Percentiles rank a stretch among this genome's conserved stretches.
These are phyloP conservation scores for Trypanosoma caninum DNA, from an alignment of 208 protist genomes.

Conservation along the genomic window DNA sequence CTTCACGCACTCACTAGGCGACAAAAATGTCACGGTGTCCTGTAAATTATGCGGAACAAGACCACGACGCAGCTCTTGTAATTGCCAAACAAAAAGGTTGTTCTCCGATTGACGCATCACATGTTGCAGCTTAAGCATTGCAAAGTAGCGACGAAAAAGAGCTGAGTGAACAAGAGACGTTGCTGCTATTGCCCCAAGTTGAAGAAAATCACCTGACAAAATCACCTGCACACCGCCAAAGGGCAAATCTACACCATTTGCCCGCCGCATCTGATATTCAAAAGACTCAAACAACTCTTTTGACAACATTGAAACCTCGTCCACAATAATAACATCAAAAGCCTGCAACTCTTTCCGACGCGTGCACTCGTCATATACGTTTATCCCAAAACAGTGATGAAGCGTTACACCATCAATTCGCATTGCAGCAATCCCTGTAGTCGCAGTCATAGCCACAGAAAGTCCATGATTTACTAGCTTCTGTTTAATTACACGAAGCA, in stretches of 20 bases:
- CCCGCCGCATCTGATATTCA: constrained; percentile 67
- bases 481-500: constrained; percentile 78
- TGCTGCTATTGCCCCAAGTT: constrained; percentile 75
- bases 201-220: constrained; percentile 90
- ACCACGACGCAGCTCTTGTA: constrained; percentile 72
- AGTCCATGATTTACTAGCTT: constrained; percentile 54
- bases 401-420: constrained; percentile 84
- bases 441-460: constrained; percentile 78
- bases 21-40: constrained; percentile 57
- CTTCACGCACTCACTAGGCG: constrained; percentile 8
- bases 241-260: constrained; percentile 72
- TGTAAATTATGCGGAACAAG: constrained; percentile 53
- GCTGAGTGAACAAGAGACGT: constrained; percentile 58
- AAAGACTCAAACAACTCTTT: constrained; percentile 78
- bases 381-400: constrained; percentile 88
- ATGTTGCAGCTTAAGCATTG: constrained; percentile 71
- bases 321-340: constrained; percentile 91
- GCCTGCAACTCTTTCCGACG: constrained; percentile 53
- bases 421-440: constrained; percentile 74
- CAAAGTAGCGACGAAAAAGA: constrained; percentile 76
- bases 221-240: constrained; percentile 93
- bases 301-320: constrained; percentile 91
- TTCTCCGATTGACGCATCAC: constrained; percentile 56
- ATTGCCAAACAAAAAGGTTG: constrained; percentile 51
- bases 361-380: constrained; percentile 64